phyloP scores from a whole-genome alignment of 2,329 filamentous ascomycete genomes.

The Aspergillus sp. region DNA sequence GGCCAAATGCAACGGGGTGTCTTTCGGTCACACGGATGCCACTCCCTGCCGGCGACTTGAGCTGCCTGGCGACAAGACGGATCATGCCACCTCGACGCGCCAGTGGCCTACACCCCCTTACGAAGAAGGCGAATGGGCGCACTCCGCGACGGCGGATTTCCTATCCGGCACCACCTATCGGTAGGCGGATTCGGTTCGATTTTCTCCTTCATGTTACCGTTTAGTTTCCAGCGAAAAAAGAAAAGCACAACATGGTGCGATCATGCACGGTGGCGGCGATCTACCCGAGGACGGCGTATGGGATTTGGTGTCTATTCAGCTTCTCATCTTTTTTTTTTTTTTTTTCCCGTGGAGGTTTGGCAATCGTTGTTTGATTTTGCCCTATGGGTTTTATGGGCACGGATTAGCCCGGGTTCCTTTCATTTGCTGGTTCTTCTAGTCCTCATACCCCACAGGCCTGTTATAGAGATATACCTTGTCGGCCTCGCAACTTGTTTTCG shows the following conservation, averaged over 20 bases:
- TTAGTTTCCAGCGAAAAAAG: constrained; percentile 16
- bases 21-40: constrained; percentile 62
- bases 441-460: constrained; percentile 41
- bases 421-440: constrained; percentile 25
- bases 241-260: constrained; percentile 13
- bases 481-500: constrained; percentile 33
- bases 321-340: constrained; percentile 17
- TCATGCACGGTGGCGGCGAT: constrained; percentile 24
- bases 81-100: constrained; percentile 52
- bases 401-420: constrained; percentile 20
- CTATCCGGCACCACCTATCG: constrained; percentile 58
- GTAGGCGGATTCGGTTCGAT: constrained; percentile 20
- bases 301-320: constrained; percentile 22
- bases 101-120: constrained; percentile 97
- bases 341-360: constrained; percentile 20
- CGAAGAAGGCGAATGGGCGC: constrained; percentile 89
- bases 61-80: constrained; percentile 59
- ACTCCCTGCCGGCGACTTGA: constrained; percentile 65
- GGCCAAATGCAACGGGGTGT: constrained; percentile 73
- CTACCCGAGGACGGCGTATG: constrained; percentile 31
- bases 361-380: constrained; percentile 15
- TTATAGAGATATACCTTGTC: constrained; percentile 32
- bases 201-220: constrained; percentile 14
- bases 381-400: constrained; percentile 17
- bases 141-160: constrained; percentile 77